Conservation (phyloP, 208 protist genomes). For the Leishmania arabica region DNA sequence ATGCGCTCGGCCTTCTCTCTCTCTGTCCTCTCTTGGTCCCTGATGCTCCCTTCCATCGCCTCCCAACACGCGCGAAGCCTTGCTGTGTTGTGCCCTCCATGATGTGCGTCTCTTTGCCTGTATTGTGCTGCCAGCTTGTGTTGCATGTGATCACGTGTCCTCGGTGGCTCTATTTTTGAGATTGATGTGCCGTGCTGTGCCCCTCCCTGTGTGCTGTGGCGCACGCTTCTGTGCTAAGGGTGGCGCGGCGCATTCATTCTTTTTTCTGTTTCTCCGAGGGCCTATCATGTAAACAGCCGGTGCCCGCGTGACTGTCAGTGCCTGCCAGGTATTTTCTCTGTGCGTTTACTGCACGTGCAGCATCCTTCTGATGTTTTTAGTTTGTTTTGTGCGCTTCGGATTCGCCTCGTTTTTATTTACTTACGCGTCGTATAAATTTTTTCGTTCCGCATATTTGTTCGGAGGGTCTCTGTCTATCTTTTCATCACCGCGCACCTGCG, state of each 20-base stretch:
- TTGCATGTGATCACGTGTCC: background rate
- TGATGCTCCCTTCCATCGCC: background rate
- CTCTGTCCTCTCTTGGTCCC: background rate
- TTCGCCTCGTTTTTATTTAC: background rate
- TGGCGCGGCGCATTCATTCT: background rate
- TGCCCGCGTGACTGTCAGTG: background rate
- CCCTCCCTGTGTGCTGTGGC: background rate
- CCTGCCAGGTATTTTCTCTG: background rate
- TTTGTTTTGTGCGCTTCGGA: background rate
- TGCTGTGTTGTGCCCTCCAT: background rate
- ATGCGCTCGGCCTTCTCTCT: background rate
- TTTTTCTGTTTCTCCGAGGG: background rate
- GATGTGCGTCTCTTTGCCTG: background rate
- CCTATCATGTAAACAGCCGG: background rate
- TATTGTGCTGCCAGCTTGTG: background rate
- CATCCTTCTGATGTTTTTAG: background rate
- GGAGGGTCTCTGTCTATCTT: too few relatives aligned
- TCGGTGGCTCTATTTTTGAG: background rate
- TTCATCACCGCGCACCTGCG: background rate
- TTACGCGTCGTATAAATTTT: too few relatives aligned
- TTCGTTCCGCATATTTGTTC: too few relatives aligned
- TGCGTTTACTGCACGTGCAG: too few relatives aligned
- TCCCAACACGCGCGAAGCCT: background rate
- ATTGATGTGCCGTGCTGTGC: background rate
- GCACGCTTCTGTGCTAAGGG: background rate